Evolutionary conservation across 2,329 filamentous ascomycete species (phyloP), one percentile per base, ranked within the genome.

Genomic region (Nemania diffusa): DNA sequence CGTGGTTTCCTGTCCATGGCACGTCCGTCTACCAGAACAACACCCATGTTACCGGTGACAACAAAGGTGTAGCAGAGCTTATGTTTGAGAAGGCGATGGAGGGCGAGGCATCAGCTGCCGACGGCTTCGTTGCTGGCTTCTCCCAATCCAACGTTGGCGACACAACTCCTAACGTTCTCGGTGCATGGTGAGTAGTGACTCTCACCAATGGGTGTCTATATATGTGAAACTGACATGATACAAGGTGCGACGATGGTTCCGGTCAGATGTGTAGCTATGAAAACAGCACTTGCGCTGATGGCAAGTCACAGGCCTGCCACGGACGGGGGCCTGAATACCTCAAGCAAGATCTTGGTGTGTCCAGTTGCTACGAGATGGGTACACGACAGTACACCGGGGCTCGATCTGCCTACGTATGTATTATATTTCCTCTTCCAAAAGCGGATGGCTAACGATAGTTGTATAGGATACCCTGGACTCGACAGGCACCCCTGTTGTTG

Each of bases 11-110:
- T 1, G 93, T 94, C 0, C 94, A 97, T 78, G 93, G 93, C 42
- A 97, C 94, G 0, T 97, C 93, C 1, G 90, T 97, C 84, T 88
- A 93, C 58, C 91, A 92, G 57, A 97, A 97, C 81, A 97, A 97
- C 80, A 97, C 93, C 0, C 84, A 97, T 6, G 89, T 97, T 55
- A 90, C 92, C 2, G 94, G 93, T 29, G 94, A 97, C 78, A 97
- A 97, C 83, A 97, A 97, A 81, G 94, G 94, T 5, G 91, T 97
- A 5, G 94, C 94, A 0, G 92, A 93, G 3, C 88, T 91, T 73
- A 83, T 97, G 5, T 92, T 97, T 70, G 94, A 97, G 78, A 88
- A 92, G 73, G 87, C 87, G 48, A 86, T 92, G 63, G 79, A 81
- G 46, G 81, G 81, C 5, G 82, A 85, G 29, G 75, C 80, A 2